Evolutionary conservation across 371 early-diverging fungal species (phyloP).

Genomic region (Lichtheimia corymbifera): DNA sequence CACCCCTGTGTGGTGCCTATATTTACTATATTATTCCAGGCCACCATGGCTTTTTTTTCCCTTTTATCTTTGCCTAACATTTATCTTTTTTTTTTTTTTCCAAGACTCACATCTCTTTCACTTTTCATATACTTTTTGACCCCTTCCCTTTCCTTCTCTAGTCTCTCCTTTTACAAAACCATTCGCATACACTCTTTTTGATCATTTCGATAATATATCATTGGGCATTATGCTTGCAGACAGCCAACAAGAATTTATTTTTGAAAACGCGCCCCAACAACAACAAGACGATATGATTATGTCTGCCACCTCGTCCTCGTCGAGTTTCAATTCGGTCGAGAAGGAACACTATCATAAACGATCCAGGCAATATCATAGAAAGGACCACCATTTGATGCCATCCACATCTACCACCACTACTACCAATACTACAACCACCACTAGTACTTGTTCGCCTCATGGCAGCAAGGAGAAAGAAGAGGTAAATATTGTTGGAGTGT

Average conservation of each 20-base stretch:
- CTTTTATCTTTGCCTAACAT: slow-evolving; percentile 5
- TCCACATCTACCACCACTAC: too few relatives aligned
- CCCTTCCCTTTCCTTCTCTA: neutral
- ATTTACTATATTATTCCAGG: too few relatives aligned
- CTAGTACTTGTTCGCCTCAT: slow-evolving; percentile 5
- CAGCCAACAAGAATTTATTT: neutral
- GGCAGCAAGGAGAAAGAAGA: slow-evolving; percentile 26
- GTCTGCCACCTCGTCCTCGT: slow-evolving; percentile 11
- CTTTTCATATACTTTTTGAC: neutral
- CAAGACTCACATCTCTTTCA: neutral
- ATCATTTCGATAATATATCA: too few relatives aligned
- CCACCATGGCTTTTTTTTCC: neutral
- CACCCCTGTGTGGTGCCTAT: too few relatives aligned
- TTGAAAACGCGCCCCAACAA: neutral
- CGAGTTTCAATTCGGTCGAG: slow-evolving; percentile 21
- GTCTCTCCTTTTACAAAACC: neutral
- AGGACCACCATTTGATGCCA: slow-evolving; percentile 5
- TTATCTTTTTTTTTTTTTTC: slow-evolving; percentile 6
- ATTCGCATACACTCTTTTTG: neutral
- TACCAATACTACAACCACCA: neutral
- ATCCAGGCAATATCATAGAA: slow-evolving; percentile 17
- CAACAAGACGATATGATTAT: neutral
- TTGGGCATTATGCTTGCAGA: neutral
- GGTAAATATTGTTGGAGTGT: slow-evolving; percentile 5
- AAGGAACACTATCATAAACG: slow-evolving; percentile 11